Evolutionary conservation across 371 early-diverging fungal genomes (phyloP), one percentile per base, ranked within the genome.

Genomic region (Rhizopus delemar): DNA sequence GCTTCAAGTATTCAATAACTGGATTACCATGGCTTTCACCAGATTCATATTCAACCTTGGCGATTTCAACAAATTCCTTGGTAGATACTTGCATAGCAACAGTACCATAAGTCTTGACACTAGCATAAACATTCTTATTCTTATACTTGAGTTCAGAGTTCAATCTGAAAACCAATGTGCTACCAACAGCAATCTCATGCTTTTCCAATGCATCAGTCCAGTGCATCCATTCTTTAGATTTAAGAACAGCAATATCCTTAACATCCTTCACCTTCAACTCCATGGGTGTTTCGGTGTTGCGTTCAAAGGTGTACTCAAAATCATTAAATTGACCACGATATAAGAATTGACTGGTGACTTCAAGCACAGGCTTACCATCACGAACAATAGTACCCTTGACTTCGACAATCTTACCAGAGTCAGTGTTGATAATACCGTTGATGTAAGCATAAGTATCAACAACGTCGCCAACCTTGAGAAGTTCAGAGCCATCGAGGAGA

Each of bases 181-280:
- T 83, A 15, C 90, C 91, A 38, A 87, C 77, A 46, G 80, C 78
- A 46, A 94, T 71, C 46, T 81, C 75, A 43, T 81, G 68, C 60
- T 85, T 86, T 57, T 88, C 83, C 51, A 81, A 75, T 46, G 83
- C 82, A 41, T 81, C 79, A 31, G 78, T 81, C 86, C 90, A 92
- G 32, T 88, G 80, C 69, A 94, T 83, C 96, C 96, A 97, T 66
- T 88, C 84, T 86, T 96, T 96, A 67, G 93, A 86, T 70, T 88
- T 77, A 58, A 97, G 82, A 51, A 97, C 93, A 34, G 93, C 94
- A 58, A 91, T 83, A 54, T 93, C 92, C 83, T 93, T 92, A 65
- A 81, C 77, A 41, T 88, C 81, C 32, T 79, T 74, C 45, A 97
- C 70, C 56, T 80, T 86, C 62, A 97, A 80, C 62, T 91, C 81